These are phyloP conservation scores for Rubia balearica DNA, from an alignment of 305 asterid genomes.

Conservation along the genomic window DNA sequence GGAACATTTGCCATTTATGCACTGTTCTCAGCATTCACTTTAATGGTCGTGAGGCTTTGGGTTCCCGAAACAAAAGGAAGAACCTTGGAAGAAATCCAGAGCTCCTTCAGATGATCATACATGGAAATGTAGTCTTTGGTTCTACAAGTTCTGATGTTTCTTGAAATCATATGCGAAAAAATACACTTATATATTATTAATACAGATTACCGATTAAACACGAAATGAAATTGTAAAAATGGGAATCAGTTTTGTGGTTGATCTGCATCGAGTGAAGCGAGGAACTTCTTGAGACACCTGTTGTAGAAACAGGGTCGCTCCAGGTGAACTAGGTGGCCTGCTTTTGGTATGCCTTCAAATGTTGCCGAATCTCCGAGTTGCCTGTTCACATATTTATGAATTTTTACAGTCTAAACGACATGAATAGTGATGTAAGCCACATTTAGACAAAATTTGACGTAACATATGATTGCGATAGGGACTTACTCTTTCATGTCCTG, in stretches of 20 bases:
- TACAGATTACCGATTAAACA: not conserved
- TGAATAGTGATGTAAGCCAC: too few species aligned
- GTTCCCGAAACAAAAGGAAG: constrained; percentile 90
- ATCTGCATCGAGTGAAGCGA: constrained; percentile 43
- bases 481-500: constrained; percentile 71
- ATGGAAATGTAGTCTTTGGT: constrained; percentile 1
- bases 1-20: constrained; percentile 72
- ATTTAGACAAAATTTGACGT: too few species aligned
- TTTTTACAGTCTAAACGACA: too few species aligned
- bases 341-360: constrained; percentile 50
- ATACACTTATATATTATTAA: constrained; percentile 7
- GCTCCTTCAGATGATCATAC: constrained; percentile 44
- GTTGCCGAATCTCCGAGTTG: constrained; percentile 65
- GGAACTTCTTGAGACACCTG: constrained; percentile 57
- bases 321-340: constrained; percentile 86
- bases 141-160: not conserved
- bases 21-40: constrained; percentile 44
- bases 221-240: not conserved
- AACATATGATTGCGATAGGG: not conserved
- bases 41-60: constrained; percentile 53
- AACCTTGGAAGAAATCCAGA: constrained; percentile 77
- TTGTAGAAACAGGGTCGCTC: constrained; percentile 81
- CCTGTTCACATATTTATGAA: constrained; percentile 25
- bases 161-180: constrained; percentile 10
- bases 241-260: constrained; percentile 23